phyloP scores from a whole-genome alignment of 176 grass and related monocot genomes.

The maize (Zea mays) region DNA sequence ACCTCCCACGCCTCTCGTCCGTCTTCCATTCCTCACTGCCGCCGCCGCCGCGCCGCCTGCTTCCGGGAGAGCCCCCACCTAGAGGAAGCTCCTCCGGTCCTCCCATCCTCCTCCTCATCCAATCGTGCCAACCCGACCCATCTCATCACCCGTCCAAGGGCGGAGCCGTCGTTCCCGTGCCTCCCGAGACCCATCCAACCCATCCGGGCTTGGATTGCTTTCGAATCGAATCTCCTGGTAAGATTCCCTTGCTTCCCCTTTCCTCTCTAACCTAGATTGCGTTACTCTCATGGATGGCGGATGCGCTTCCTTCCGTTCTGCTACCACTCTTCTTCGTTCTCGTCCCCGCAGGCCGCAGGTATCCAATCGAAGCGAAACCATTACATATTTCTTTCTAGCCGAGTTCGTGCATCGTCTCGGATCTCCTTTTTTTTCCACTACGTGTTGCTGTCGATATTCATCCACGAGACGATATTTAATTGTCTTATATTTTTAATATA shows the following conservation, averaged over 20 bases:
- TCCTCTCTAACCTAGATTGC: neutral
- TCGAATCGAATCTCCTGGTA: conserved; percentile 10
- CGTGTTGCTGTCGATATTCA: neutral
- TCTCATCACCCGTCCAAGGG: too few relatives aligned
- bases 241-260: neutral
- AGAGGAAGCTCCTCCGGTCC: neutral
- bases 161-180: neutral
- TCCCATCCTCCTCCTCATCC: neutral
- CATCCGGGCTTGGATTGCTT: neutral
- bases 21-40: neutral
- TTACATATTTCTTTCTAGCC: neutral
- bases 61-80: too few relatives aligned
- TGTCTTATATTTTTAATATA: neutral
- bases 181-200: neutral
- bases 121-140: neutral
- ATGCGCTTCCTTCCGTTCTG: neutral
- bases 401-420: neutral
- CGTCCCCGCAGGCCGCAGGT: too few relatives aligned
- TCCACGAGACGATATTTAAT: neutral
- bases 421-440: neutral
- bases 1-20: neutral
- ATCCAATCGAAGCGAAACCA: neutral
- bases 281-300: neutral
- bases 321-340: neutral
- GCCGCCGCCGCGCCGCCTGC: too few relatives aligned